Base-by-base conservation (phyloP, 805 yeast species). In the Kodamaea neixiangensis region DNA sequence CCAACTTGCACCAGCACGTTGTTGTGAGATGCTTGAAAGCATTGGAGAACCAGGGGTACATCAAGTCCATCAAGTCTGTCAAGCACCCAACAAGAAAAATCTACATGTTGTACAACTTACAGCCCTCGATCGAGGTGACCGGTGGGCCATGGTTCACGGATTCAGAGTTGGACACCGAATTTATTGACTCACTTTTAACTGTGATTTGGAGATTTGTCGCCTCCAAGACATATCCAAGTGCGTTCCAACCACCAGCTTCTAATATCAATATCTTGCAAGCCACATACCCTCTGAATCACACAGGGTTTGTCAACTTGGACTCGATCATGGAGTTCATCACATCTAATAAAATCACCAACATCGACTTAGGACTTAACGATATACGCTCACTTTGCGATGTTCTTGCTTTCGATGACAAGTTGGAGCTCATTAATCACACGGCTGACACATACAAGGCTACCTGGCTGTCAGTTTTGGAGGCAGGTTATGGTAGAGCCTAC, bases 61-160 rank as follows among this genome's bases (percentile, higher is more conserved):
- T 96, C 67, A 94, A 94, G 66, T 80, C 88, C 54, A 90, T 94
- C 64, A 93, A 94, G 65, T 83, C 89, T 19, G 98, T 94, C 29
- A 93, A 89, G 52, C 85, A 81, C 67, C 97, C 98, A 11, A 93
- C 97, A 1, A 79, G 99, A 57, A 94, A 94, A 63, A 93, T 94
- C 31, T 96, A 93, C 69, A 94, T 94, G 98, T 77, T 94, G 48
- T 93, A 92, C 65, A 85, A 89, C 63, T 73, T 94, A 57, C 97
- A 91, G 65, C 99, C 99, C 4, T 87, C 96, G 2, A 85, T 89
- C 29, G 98, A 93, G 58, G 94, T 94, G 35, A 94, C 98, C 0
- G 99, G 99, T 56, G 99, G 99, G 4, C 98, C 98, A 3, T 94
- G 99, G 99, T 94, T 92, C 65, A 91, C 97, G 0, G 99, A 94